These are phyloP conservation scores for Yamadazyma dendronema DNA, from an alignment of 1,139 yeast species.

Conservation along the genomic window DNA sequence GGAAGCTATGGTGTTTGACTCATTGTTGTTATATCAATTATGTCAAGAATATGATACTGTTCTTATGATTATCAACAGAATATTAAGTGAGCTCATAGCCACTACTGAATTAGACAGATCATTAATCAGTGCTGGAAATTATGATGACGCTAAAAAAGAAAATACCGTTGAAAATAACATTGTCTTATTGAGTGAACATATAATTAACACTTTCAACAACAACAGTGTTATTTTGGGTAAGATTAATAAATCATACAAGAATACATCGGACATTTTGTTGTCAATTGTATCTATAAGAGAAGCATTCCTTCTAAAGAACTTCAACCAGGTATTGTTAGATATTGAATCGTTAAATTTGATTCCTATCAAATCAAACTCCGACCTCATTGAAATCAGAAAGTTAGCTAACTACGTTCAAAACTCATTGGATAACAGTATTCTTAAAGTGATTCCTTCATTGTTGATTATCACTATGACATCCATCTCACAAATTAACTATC, in stretches of 20 bases:
- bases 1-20: constrained; percentile 87
- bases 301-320: constrained; percentile 54
- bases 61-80: constrained; percentile 68
- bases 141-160: constrained; percentile 25
- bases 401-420: constrained; percentile 42
- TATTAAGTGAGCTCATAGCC: constrained; percentile 77
- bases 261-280: constrained; percentile 64
- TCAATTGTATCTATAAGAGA: constrained; percentile 69
- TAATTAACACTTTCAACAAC: constrained; percentile 51
- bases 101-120: constrained; percentile 72
- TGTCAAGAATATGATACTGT: constrained; percentile 89
- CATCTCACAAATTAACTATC: constrained; percentile 58
- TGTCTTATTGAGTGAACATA: constrained; percentile 57
- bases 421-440: constrained; percentile 64
- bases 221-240: constrained; percentile 48
- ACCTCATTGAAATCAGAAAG: constrained; percentile 35
- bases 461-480: constrained; percentile 82
- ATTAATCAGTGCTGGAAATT: constrained; percentile 39
- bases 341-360: constrained; percentile 63
- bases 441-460: constrained; percentile 78
- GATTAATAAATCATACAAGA: constrained; percentile 48
- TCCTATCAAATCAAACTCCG: constrained; percentile 51
- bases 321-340: constrained; percentile 57
- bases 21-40: constrained; percentile 80
- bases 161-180: constrained; percentile 46